phyloP scores from a whole-genome alignment of 2,329 filamentous ascomycete genomes.

The Scytalidium sp. region DNA sequence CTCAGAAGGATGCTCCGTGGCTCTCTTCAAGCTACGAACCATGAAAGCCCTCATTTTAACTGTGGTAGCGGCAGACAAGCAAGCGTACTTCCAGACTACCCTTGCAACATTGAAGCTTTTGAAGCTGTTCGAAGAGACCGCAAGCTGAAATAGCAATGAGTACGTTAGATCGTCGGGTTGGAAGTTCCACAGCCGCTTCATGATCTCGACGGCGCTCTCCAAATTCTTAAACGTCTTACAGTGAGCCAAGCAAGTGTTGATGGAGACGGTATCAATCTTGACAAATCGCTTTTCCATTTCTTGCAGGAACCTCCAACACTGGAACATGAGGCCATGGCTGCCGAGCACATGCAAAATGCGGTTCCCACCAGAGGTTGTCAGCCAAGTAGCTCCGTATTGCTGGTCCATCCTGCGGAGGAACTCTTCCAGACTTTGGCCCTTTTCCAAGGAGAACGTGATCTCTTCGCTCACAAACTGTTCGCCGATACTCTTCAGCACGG shows the following conservation, averaged over 20 bases:
- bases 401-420: conserved; percentile 36
- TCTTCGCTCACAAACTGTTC: conserved; percentile 13
- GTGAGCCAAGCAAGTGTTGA: conserved; percentile 19
- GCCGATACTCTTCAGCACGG: conserved; percentile 10
- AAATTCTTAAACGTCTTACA: conserved; percentile 16
- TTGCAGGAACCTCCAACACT: conserved; percentile 17
- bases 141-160: neutral
- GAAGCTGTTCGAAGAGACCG: neutral
- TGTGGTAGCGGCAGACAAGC: conserved; percentile 32
- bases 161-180: conserved; percentile 4
- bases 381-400: conserved; percentile 33
- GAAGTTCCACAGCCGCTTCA: conserved; percentile 5
- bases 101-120: conserved; percentile 37
- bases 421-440: conserved; percentile 27
- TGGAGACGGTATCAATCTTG: conserved; percentile 9
- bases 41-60: neutral
- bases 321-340: conserved; percentile 16
- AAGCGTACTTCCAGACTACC: conserved; percentile 45
- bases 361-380: conserved; percentile 31
- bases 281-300: conserved; percentile 18
- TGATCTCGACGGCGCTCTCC: conserved; percentile 13
- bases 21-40: conserved; percentile 3
- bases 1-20: neutral
- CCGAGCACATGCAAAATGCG: conserved; percentile 33
- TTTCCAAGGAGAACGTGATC: conserved; percentile 18